Evolutionary conservation across 805 yeast genomes (phyloP).

Genomic region (Kazachstania psychrophila): DNA sequence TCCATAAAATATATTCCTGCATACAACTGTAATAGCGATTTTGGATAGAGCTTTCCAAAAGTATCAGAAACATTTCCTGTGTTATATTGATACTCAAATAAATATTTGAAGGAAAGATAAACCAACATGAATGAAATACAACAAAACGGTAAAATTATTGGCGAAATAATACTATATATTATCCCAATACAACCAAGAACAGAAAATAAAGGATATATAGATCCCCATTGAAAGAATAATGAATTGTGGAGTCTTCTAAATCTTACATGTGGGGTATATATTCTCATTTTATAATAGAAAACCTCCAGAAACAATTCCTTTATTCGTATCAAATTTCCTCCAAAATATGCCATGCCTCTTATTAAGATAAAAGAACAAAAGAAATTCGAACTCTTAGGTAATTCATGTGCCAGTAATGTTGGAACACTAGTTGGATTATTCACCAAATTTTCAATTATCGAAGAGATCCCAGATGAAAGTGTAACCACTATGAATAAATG

Average conservation of each 20-base stretch:
- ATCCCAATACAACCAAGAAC: slow-evolving; percentile 71
- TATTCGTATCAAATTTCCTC: slow-evolving; percentile 57
- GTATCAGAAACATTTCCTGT: slow-evolving; percentile 50
- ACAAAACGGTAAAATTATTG: slow-evolving; percentile 58
- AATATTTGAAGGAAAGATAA: slow-evolving; percentile 60
- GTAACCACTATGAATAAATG: slow-evolving; percentile 82
- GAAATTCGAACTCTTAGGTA: slow-evolving; percentile 81
- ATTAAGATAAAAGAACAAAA: slow-evolving; percentile 70
- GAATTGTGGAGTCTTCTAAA: slow-evolving; percentile 37
- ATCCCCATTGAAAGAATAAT: slow-evolving; percentile 61
- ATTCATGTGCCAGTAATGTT: slow-evolving; percentile 58
- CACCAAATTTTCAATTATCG: slow-evolving; percentile 49
- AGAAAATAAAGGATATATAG: slow-evolving; percentile 66
- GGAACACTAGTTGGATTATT: slow-evolving; percentile 69
- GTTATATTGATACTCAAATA: slow-evolving; percentile 49
- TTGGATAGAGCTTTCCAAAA: slow-evolving; percentile 60
- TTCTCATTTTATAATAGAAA: slow-evolving; percentile 31
- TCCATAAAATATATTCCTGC: slow-evolving; percentile 78
- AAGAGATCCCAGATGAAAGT: slow-evolving; percentile 67
- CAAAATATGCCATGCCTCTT: slow-evolving; percentile 68
- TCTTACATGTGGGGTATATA: slow-evolving; percentile 53
- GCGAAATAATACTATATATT: slow-evolving; percentile 71
- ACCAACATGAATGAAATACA: slow-evolving; percentile 48
- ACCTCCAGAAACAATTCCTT: slow-evolving; percentile 39
- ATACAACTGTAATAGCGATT: slow-evolving; percentile 66